phyloP scores from a whole-genome alignment of 805 yeast species.

The Pichia californica region DNA sequence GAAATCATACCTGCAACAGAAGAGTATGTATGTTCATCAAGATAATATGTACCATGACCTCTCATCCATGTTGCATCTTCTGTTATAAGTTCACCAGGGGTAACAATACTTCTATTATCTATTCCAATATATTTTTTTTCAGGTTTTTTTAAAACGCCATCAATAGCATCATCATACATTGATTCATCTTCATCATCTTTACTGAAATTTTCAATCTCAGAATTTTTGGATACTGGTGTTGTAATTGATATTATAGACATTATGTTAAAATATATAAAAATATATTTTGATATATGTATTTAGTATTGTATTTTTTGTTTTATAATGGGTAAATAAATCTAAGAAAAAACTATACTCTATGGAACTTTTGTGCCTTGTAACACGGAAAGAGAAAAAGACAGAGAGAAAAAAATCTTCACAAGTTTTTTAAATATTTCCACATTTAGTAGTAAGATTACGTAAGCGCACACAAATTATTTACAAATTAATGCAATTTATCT shows the following conservation, averaged over 20 bases:
- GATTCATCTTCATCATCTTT: constrained; percentile 14
- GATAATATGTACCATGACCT: constrained; percentile 92
- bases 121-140: constrained; percentile 5
- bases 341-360: too few species aligned
- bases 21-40: constrained; percentile 70
- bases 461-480: too few species aligned
- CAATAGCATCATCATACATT: constrained; percentile 19
- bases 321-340: too few species aligned
- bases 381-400: too few species aligned
- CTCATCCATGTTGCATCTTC: constrained; percentile 97
- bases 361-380: too few species aligned
- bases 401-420: too few species aligned
- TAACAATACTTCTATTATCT: constrained; percentile 44
- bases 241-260: constrained; percentile 27
- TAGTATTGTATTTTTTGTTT: too few species aligned
- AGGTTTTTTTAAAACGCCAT: constrained; percentile 9
- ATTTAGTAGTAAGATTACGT: too few species aligned
- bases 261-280: neutral
- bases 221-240: constrained; percentile 13
- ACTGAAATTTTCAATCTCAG: neutral
- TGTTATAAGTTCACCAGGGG: constrained; percentile 96
- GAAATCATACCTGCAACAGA: constrained; percentile 90
- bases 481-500: too few species aligned
- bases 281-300: too few species aligned
- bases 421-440: too few species aligned